phyloP scores from a whole-genome alignment of 352 stramenopile genomes.

The Globisporangium iwayamae region DNA sequence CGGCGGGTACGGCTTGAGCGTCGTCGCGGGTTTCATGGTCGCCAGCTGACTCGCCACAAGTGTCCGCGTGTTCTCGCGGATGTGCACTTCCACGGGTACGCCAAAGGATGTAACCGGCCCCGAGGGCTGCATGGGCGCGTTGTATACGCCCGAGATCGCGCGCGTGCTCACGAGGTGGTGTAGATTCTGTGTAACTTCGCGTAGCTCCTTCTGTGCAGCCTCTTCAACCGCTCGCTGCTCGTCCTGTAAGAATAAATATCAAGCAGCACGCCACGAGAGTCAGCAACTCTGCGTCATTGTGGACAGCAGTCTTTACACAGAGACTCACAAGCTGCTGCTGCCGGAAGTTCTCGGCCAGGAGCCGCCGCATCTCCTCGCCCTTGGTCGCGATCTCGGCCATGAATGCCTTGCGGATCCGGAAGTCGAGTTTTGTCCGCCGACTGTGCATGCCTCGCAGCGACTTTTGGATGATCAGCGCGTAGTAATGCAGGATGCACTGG shows the following conservation, averaged over 20 bases:
- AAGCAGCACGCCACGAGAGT: neutral
- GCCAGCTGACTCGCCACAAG: conserved; percentile 32
- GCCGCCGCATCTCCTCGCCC: conserved; percentile 41
- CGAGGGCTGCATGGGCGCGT: conserved; percentile 37
- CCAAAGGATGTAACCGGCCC: conserved; percentile 44
- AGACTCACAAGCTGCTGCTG: conserved; percentile 32
- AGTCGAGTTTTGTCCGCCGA: conserved; percentile 45
- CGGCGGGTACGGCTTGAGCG: conserved; percentile 47
- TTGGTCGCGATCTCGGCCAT: conserved; percentile 46
- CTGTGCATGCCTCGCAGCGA: conserved; percentile 41
- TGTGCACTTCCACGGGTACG: conserved; percentile 58
- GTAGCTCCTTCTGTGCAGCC: conserved; percentile 39
- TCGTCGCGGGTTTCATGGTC: conserved; percentile 29
- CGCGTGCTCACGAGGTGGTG: conserved; percentile 64
- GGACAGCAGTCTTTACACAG: neutral
- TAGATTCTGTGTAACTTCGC: conserved; percentile 52
- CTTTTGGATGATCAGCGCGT: conserved; percentile 58
- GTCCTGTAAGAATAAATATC: conserved; percentile 14
- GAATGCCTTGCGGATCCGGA: conserved; percentile 58
- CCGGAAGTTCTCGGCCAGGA: conserved; percentile 37
- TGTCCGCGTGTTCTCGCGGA: conserved; percentile 46
- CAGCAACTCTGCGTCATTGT: neutral
- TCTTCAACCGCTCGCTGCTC: conserved; percentile 32
- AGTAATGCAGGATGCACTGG: conserved; percentile 36
- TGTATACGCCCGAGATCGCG: conserved; percentile 55